phyloP scores from a whole-genome alignment of 2,329 filamentous ascomycete species.

The Pseudocercospora musae region DNA sequence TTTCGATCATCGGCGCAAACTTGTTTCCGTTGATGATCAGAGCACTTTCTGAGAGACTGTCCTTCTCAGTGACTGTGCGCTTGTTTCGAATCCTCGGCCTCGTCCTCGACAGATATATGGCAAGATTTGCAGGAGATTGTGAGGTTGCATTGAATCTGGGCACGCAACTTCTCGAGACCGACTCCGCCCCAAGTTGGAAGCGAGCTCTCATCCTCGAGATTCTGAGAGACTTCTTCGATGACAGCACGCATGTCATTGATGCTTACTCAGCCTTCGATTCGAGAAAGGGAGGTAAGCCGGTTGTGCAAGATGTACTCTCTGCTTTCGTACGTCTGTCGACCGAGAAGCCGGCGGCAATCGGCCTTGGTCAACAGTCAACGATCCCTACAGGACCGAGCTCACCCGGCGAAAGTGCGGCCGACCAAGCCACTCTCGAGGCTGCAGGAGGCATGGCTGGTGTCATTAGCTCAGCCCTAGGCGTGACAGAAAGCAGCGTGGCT shows the following conservation, averaged over 20 bases:
- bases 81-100: conserved; percentile 80
- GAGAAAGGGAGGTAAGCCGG: conserved; percentile 65
- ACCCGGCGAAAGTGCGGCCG: conserved; percentile 58
- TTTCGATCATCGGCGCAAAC: conserved; percentile 69
- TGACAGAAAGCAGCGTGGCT: conserved; percentile 62
- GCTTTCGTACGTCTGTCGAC: conserved; percentile 89
- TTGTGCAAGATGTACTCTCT: conserved; percentile 78
- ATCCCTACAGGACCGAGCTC: conserved; percentile 64
- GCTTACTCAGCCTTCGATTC: conserved; percentile 80
- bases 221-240: conserved; percentile 78
- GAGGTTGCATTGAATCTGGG: conserved; percentile 78
- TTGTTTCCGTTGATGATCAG: conserved; percentile 82
- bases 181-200: conserved; percentile 76
- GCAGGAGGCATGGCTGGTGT: conserved; percentile 77
- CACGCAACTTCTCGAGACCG: conserved; percentile 83
- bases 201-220: conserved; percentile 87
- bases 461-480: conserved; percentile 68
- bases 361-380: conserved; percentile 83
- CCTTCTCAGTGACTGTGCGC: conserved; percentile 78
- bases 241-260: conserved; percentile 71
- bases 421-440: conserved; percentile 86
- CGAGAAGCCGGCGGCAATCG: conserved; percentile 85
- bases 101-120: conserved; percentile 73
- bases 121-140: conserved; percentile 71
- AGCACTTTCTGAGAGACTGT: conserved; percentile 71